Base-by-base conservation (phyloP, 2,329 filamentous ascomycete genomes). In the Nemania abortiva region DNA sequence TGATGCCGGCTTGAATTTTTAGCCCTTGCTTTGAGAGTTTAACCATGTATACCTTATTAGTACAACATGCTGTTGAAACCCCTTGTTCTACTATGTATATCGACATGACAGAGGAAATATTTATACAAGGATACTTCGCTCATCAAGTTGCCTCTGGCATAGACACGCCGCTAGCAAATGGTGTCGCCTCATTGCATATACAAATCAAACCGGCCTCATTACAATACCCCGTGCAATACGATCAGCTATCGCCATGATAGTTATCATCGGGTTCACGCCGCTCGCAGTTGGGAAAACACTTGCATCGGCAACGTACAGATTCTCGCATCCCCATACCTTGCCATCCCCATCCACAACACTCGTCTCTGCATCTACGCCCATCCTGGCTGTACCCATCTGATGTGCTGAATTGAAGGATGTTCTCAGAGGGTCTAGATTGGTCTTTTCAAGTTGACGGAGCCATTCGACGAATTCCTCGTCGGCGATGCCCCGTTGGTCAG, bases 221-320 rank as follows among this genome's bases (percentile, higher is more conserved):
- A 47, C 42, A 20, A 47, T 47, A 10, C 42, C 42, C 5, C n/a
- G 42, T 11, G 66, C 50, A 22, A 65, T 61, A 24, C 80, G 83
- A 70, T 86, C 83, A 6, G 82, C 80, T 60, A 86, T 84, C 4
- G 81, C 84, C 84, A 86, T 84, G 63, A 82, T 84, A 58, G 83
- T 85, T 54, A 86, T 74, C 84, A 86, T 86, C 2, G 84, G 84
- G 59, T 86, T 86, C 29, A 85, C 84, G 11, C 84, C 84, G 65
- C 82, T 84, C 20, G 84, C 83, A 68, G 83, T 84, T 3, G 84
- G 84, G 72, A 86, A 84, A 2, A 85, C 81, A 13, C 83, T 85
- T 6, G 83, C 82, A 76, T 86, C 84, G 20, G 82, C 79, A 15
- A 86, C 82, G 69, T 84, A 85, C 29, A 86, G 68, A 0, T 81